Conservation (phyloP, 805 yeast genomes). For the Sungouiella blattae region DNA sequence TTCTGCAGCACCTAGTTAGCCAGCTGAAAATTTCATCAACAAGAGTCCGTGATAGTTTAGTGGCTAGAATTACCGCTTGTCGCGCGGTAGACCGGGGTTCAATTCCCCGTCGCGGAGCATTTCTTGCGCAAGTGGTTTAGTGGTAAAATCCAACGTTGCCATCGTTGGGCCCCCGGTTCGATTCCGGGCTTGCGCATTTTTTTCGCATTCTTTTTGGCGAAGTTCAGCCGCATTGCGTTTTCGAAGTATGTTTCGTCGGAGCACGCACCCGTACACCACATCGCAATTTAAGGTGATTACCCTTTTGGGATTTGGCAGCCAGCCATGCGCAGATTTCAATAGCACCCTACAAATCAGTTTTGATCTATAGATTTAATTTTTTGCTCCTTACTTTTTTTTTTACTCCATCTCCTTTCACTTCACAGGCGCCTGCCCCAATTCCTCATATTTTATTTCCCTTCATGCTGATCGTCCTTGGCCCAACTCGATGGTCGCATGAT, state of each 20-base stretch:
- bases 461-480: slow-evolving; percentile 10
- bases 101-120: slow-evolving; percentile 18
- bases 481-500: slow-evolving; percentile 8
- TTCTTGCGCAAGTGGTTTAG: slow-evolving; percentile 18
- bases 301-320: not conserved
- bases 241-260: not conserved
- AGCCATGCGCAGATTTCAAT: not conserved
- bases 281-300: not conserved
- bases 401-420: not conserved
- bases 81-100: slow-evolving; percentile 18
- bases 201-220: slow-evolving; percentile 1
- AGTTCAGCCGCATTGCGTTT: not conserved
- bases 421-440: not conserved
- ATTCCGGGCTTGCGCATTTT: slow-evolving; percentile 12
- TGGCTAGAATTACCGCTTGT: slow-evolving; percentile 18
- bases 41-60: slow-evolving; percentile 16
- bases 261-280: not conserved
- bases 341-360: not conserved
- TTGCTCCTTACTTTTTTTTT: not conserved
- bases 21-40: too few relatives aligned
- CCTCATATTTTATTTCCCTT: not conserved
- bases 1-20: too few relatives aligned
- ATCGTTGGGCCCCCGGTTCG: slow-evolving; percentile 13
- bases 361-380: not conserved
- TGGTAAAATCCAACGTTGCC: slow-evolving; percentile 16